These are phyloP conservation scores for Polychaeton citri DNA, from an alignment of 2,329 filamentous ascomycete species.

Conservation along the genomic window DNA sequence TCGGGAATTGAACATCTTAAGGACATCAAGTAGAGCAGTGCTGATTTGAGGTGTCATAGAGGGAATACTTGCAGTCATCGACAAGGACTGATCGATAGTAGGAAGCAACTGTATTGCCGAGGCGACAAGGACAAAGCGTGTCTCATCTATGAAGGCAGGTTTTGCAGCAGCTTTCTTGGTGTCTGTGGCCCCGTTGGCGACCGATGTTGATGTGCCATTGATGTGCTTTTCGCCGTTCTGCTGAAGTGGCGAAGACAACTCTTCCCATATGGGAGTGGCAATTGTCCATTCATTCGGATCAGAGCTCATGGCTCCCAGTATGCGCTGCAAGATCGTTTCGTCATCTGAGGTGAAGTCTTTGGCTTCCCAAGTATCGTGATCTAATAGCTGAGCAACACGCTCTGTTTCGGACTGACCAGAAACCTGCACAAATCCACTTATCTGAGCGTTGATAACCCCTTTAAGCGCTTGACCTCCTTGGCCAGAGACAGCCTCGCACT, in stretches of 20 bases:
- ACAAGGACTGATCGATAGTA: constrained; percentile 70
- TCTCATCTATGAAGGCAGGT: constrained; percentile 42
- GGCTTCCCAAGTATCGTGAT: constrained; percentile 66
- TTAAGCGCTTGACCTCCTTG: constrained; percentile 64
- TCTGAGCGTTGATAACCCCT: constrained; percentile 67
- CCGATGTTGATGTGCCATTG: constrained; percentile 17
- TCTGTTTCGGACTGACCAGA: constrained; percentile 63
- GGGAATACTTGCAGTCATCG: constrained; percentile 71
- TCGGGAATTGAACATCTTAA: constrained; percentile 89
- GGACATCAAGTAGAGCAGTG: constrained; percentile 64
- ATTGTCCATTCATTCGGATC: constrained; percentile 57
- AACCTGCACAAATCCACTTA: constrained; percentile 62
- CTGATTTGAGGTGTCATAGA: constrained; percentile 80
- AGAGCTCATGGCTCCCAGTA: constrained; percentile 57
- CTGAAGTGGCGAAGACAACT: constrained; percentile 12
- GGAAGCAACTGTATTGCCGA: constrained; percentile 71
- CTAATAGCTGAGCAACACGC: constrained; percentile 61
- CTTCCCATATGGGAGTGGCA: constrained; percentile 37
- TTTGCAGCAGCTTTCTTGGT: constrained; percentile 1
- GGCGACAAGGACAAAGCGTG: constrained; percentile 72
- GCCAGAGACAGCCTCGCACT: constrained; percentile 74
- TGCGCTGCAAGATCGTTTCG: constrained; percentile 45
- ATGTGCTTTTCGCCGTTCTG: constrained; percentile 19
- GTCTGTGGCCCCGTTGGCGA: constrained; percentile 9
- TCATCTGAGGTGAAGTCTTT: constrained; percentile 59